phyloP scores from a whole-genome alignment of 2,329 filamentous ascomycete genomes.

The Paecilomyces fulvus region DNA sequence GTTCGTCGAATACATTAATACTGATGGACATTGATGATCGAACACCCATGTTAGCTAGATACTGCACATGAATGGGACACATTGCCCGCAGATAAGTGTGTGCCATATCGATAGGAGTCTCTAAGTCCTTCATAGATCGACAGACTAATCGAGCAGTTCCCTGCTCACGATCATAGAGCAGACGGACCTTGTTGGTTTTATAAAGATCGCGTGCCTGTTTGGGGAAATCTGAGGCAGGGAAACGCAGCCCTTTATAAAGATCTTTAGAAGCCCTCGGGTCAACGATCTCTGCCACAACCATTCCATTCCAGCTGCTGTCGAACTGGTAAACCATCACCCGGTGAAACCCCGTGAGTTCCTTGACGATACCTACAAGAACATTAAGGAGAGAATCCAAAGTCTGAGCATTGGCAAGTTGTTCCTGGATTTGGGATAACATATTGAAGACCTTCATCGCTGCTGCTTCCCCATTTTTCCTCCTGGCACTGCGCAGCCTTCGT shows the following conservation, averaged over 20 bases:
- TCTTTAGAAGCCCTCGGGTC: slow-evolving; percentile 72
- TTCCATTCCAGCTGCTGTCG: slow-evolving; percentile 71
- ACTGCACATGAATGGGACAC: slow-evolving; percentile 84
- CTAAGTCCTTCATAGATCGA: slow-evolving; percentile 62
- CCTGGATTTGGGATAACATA: slow-evolving; percentile 85
- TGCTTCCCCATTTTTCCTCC: slow-evolving; percentile 67
- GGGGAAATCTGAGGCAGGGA: slow-evolving; percentile 79
- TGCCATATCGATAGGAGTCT: slow-evolving; percentile 70
- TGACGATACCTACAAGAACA: slow-evolving; percentile 74
- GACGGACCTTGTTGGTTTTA: slow-evolving; percentile 78
- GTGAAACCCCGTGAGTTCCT: slow-evolving; percentile 84
- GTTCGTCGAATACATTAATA: slow-evolving; percentile 72
- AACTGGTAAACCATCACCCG: slow-evolving; percentile 93
- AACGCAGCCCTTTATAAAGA: slow-evolving; percentile 78
- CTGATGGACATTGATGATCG: slow-evolving; percentile 94
- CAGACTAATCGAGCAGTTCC: slow-evolving; percentile 76
- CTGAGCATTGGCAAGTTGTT: slow-evolving; percentile 67
- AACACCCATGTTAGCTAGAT: slow-evolving; percentile 79
- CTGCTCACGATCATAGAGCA: slow-evolving; percentile 77
- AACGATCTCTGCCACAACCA: slow-evolving; percentile 79
- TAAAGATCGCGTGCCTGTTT: slow-evolving; percentile 83
- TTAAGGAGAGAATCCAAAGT: slow-evolving; percentile 68
- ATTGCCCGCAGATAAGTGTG: slow-evolving; percentile 80
- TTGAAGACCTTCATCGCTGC: slow-evolving; percentile 94
- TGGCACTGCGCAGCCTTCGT: slow-evolving; percentile 61